These are phyloP conservation scores for Rhodotorula kratochvilovae DNA, from an alignment of 768 basidiomycete species.

Conservation along the genomic window DNA sequence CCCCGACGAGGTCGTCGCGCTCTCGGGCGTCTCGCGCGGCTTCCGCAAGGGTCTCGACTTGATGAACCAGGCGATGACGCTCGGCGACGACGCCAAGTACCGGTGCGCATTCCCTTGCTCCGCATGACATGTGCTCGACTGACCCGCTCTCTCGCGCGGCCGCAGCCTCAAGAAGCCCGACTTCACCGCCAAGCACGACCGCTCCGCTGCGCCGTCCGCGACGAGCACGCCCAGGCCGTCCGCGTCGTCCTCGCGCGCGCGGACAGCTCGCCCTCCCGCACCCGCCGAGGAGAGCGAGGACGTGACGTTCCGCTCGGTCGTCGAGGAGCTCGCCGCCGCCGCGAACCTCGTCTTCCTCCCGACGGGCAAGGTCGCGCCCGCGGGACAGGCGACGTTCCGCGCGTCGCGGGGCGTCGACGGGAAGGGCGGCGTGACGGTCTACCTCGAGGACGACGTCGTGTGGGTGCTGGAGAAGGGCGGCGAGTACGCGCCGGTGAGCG, in stretches of 20 bases:
- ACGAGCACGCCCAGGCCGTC: constrained; percentile 47
- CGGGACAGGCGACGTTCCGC: constrained; percentile 69
- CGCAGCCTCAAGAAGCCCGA: constrained; percentile 35
- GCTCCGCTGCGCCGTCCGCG: constrained; percentile 40
- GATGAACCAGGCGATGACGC: constrained; percentile 88
- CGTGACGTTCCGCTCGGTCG: constrained; percentile 86
- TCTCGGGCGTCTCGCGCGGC: constrained; percentile 66
- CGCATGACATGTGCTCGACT: too few relatives aligned
- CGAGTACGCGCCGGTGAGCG: constrained; percentile 64
- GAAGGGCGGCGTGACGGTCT: constrained; percentile 72
- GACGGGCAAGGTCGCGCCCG: constrained; percentile 60
- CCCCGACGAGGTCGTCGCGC: constrained; percentile 62
- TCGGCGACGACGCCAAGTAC: constrained; percentile 67
- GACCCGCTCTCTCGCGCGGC: neutral
- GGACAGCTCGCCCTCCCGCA: constrained; percentile 48
- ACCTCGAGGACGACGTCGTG: constrained; percentile 87
- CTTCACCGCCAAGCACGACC: constrained; percentile 18
- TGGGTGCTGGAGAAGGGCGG: constrained; percentile 64
- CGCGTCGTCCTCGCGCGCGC: constrained; percentile 2
- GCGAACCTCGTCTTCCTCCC: constrained; percentile 88
- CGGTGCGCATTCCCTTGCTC: constrained; percentile 5
- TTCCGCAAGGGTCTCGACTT: constrained; percentile 84
- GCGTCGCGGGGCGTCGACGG: constrained; percentile 70
- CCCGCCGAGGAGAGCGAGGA: constrained; percentile 56
- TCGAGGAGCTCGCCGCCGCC: constrained; percentile 79